These are phyloP conservation scores for Fonsecaea multimorphosa DNA, from an alignment of 2,329 filamentous ascomycete genomes.

Conservation along the genomic window DNA sequence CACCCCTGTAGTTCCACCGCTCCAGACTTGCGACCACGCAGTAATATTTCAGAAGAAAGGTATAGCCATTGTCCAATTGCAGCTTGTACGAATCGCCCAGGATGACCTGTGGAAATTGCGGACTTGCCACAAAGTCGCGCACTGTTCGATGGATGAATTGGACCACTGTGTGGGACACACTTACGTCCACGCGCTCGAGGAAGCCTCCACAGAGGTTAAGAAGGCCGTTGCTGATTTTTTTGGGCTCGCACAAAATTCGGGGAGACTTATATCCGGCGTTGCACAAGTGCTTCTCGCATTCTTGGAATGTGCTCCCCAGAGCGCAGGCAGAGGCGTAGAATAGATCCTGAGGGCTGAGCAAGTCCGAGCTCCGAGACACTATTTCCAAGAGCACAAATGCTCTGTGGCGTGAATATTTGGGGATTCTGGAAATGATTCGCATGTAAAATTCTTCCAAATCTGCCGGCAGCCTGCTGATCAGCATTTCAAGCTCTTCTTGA, in stretches of 20 bases:
- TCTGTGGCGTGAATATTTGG: background rate
- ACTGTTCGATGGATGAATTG: slow-evolving; percentile 5
- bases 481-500: background rate
- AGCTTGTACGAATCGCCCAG: background rate
- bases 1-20: no score
- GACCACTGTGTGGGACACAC: background rate
- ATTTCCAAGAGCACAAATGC: background rate
- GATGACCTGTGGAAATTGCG: background rate
- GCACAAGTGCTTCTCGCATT: background rate
- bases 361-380: background rate
- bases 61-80: background rate
- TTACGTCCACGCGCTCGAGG: background rate
- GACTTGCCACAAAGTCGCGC: background rate
- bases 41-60: background rate
- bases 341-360: background rate
- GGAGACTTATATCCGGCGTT: background rate
- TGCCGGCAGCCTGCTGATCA: background rate
- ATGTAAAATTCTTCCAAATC: background rate
- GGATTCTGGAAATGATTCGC: background rate
- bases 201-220: background rate
- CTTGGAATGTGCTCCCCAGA: background rate
- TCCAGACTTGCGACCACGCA: no score
- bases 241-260: background rate
- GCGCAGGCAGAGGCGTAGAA: background rate
- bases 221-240: background rate